A percentile compares a stretch with the other conserved stretches of the same genome.
phyloP scores from a whole-genome alignment of 768 basidiomycete species.

The Butyriboletus loyo region DNA sequence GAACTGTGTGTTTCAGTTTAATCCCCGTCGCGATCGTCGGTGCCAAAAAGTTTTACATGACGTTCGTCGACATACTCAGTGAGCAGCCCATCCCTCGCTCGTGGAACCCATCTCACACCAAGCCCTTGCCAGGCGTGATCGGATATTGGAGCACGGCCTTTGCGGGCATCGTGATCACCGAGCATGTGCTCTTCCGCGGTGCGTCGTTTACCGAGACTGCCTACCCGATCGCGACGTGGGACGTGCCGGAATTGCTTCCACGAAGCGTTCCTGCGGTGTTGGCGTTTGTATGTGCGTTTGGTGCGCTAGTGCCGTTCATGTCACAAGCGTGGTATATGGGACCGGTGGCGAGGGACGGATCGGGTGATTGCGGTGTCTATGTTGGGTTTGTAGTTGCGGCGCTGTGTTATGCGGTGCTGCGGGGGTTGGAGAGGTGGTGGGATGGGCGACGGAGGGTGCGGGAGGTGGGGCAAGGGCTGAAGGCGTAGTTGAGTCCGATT shows the following conservation, averaged over 20 bases:
- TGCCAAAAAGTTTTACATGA: slow-evolving; percentile 43
- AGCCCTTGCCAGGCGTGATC: slow-evolving; percentile 34
- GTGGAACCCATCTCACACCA: slow-evolving; percentile 13
- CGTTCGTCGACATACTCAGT: slow-evolving; percentile 43
- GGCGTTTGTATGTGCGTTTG: slow-evolving; percentile 38
- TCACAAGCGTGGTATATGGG: slow-evolving; percentile 52
- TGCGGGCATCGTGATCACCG: slow-evolving; percentile 38
- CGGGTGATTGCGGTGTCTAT: slow-evolving; percentile 50
- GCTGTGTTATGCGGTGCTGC: slow-evolving; percentile 30
- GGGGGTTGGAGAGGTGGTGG: slow-evolving; percentile 28
- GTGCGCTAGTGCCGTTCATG: slow-evolving; percentile 46
- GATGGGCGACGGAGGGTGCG: background rate
- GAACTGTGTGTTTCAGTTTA: slow-evolving; percentile 26
- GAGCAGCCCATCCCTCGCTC: background rate
- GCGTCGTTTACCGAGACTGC: slow-evolving; percentile 28
- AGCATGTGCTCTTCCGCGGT: slow-evolving; percentile 44
- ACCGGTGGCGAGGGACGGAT: slow-evolving; percentile 41
- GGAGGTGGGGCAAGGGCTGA: slow-evolving; percentile 1
- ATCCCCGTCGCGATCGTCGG: slow-evolving; percentile 48
- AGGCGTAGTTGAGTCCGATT: no score
- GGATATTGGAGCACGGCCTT: slow-evolving; percentile 44
- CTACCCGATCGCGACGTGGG: slow-evolving; percentile 40
- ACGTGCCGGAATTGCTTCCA: slow-evolving; percentile 37
- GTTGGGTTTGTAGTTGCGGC: slow-evolving; percentile 35
- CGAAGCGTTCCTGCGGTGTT: slow-evolving; percentile 39